These are phyloP conservation scores for Fusarium sp. DNA, from an alignment of 2,329 filamentous ascomycete species.

Conservation along the genomic window DNA sequence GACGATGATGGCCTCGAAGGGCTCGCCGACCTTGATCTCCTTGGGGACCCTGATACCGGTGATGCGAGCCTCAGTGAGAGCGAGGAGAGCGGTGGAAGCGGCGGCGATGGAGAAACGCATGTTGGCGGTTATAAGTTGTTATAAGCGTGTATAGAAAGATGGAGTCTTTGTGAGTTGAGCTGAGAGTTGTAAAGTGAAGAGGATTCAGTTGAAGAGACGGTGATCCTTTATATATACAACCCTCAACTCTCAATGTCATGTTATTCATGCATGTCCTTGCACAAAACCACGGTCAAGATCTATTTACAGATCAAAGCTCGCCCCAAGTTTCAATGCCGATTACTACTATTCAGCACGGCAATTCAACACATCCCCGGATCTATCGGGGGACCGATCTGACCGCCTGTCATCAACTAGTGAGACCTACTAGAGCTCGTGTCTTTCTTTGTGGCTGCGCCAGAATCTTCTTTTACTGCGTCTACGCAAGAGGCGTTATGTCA, in stretches of 20 bases:
- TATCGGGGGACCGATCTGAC: slow-evolving; percentile 7
- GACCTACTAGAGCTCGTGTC: background rate
- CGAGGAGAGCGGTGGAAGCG: slow-evolving; percentile 42
- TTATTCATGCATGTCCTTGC: slow-evolving; percentile 4
- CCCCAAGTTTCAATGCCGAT: slow-evolving; percentile 10
- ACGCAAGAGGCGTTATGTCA: background rate
- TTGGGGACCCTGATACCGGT: slow-evolving; percentile 55
- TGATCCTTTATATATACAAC: slow-evolving; percentile 13
- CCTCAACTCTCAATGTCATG: background rate
- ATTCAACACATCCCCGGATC: background rate
- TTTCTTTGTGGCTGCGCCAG: slow-evolving; percentile 8
- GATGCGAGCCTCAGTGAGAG: slow-evolving; percentile 54
- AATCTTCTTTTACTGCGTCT: background rate
- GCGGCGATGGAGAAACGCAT: slow-evolving; percentile 45
- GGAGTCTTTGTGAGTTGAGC: background rate
- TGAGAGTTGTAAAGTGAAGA: background rate
- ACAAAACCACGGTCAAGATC: slow-evolving; percentile 1
- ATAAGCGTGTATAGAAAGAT: background rate
- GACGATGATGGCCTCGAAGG: slow-evolving; percentile 53
- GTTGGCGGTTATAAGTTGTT: slow-evolving; percentile 3
- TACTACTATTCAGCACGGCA: slow-evolving; percentile 2
- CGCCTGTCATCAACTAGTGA: background rate
- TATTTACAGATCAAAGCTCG: slow-evolving; percentile 30
- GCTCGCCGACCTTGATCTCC: slow-evolving; percentile 52
- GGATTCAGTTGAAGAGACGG: background rate